These are phyloP conservation scores for Fusarium siculi DNA, from an alignment of 2,329 filamentous ascomycete species.

Conservation along the genomic window DNA sequence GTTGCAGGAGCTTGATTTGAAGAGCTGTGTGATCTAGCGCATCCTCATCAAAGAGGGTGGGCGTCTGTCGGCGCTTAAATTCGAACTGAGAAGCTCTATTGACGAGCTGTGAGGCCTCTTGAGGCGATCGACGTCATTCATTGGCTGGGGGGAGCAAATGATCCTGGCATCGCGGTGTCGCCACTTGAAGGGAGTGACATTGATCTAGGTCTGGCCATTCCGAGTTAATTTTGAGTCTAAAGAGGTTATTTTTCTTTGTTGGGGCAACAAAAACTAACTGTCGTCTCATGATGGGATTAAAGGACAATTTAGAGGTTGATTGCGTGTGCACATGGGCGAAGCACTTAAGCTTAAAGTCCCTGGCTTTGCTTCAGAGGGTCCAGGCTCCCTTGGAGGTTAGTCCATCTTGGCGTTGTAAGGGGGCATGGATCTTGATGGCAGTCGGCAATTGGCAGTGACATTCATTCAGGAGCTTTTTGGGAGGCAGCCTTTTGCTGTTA, in stretches of 20 bases:
- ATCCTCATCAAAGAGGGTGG: constrained; percentile 23
- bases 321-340: constrained; percentile 33
- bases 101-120: constrained; percentile 42
- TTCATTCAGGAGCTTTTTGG: not conserved
- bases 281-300: not conserved
- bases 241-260: not conserved
- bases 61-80: constrained; percentile 44
- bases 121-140: constrained; percentile 39
- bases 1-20: constrained; percentile 24
- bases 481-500: not conserved
- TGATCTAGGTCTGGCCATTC: constrained; percentile 7
- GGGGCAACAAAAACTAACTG: not conserved
- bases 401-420: constrained; percentile 22
- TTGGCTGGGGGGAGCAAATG: constrained; percentile 26
- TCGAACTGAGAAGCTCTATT: constrained; percentile 13
- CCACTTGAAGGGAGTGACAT: constrained; percentile 17
- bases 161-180: constrained; percentile 28
- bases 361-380: constrained; percentile 11
- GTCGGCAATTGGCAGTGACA: constrained; percentile 7
- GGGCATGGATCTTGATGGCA: not conserved
- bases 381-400: constrained; percentile 4
- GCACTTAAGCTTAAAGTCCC: constrained; percentile 36
- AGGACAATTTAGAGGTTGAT: constrained; percentile 6
- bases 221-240: not conserved
- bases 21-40: constrained; percentile 13